phyloP scores from a whole-genome alignment of 768 basidiomycete species.

The Russula sp. region DNA sequence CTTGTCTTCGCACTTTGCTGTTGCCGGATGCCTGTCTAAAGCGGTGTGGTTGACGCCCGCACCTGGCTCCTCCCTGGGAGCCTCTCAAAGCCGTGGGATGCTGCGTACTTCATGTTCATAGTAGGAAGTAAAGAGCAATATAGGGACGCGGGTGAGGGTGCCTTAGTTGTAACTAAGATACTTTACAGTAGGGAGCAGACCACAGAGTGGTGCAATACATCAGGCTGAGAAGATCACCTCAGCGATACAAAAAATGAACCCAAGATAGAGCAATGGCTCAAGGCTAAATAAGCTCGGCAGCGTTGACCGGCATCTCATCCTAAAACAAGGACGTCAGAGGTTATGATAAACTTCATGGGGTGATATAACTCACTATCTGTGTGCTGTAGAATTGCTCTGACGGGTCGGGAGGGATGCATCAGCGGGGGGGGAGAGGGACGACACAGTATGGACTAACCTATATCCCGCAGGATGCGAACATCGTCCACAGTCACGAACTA shows the following conservation, averaged over 20 bases:
- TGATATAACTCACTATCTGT: constrained; percentile 58
- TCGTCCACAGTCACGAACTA: constrained; percentile 94
- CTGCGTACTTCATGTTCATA: background rate
- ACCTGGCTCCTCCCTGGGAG: background rate
- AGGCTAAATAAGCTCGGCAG: constrained; percentile 86
- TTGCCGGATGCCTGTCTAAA: background rate
- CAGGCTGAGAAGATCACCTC: background rate
- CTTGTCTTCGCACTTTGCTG: background rate
- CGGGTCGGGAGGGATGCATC: background rate
- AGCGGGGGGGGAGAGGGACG: background rate
- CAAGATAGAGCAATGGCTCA: background rate
- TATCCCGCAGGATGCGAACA: constrained; percentile 93
- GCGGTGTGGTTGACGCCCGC: background rate
- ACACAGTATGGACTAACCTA: constrained; percentile 48
- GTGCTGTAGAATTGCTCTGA: constrained; percentile 95
- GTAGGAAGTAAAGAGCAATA: background rate
- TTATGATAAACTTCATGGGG: background rate
- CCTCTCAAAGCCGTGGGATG: background rate
- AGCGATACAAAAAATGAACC: constrained; percentile 4
- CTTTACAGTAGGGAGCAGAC: constrained; percentile 11
- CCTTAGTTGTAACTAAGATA: constrained; percentile 12
- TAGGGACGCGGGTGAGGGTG: background rate
- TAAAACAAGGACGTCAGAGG: constrained; percentile 32
- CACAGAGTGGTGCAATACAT: constrained; percentile 7
- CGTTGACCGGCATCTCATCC: constrained; percentile 99